A percentile compares a stretch with the other conserved stretches of the same genome.
phyloP scores from a whole-genome alignment of 2,329 filamentous ascomycete species.

The Penicillium frequentans region DNA sequence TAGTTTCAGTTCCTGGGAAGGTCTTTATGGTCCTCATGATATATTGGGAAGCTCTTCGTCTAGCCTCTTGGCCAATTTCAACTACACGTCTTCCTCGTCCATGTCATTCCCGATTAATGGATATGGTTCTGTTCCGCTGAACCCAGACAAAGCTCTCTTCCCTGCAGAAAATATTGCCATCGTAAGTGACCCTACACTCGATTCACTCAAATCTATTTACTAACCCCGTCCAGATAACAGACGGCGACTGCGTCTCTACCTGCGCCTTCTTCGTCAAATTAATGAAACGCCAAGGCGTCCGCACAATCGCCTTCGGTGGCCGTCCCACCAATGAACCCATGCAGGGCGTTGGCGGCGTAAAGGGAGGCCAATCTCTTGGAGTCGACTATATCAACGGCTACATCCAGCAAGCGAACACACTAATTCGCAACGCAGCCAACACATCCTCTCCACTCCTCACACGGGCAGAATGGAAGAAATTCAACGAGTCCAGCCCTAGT shows the following conservation, averaged over 20 bases:
- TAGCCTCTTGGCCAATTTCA: conserved; percentile 26
- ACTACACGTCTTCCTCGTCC: conserved; percentile 24
- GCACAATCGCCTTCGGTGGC: conserved; percentile 61
- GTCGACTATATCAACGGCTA: conserved; percentile 29
- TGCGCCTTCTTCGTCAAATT: conserved; percentile 60
- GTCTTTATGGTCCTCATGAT: conserved; percentile 43
- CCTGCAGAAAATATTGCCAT: conserved; percentile 36
- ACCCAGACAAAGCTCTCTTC: conserved; percentile 25
- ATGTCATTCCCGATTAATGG: conserved; percentile 24
- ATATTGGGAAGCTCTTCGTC: conserved; percentile 21
- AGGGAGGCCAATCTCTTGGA: conserved; percentile 47
- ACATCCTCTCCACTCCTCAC: conserved; percentile 18
- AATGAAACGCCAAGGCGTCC: conserved; percentile 55
- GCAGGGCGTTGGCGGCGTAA: conserved; percentile 66
- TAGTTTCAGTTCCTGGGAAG: conserved; percentile 43
- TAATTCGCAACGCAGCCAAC: conserved; percentile 12
- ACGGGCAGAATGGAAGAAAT: conserved; percentile 17
- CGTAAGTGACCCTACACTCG: conserved; percentile 10
- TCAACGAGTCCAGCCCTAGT: conserved; percentile 18
- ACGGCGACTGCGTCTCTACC: conserved; percentile 61
- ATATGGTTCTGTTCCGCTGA: conserved; percentile 22
- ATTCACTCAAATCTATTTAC: no score
- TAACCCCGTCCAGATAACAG: conserved; percentile 42
- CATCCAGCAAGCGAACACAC: conserved; percentile 16
- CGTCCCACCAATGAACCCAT: conserved; percentile 56